Evolutionary conservation across 1,284 basidiomycete species (phyloP).

Genomic region (Rhodotorula sp.): DNA sequence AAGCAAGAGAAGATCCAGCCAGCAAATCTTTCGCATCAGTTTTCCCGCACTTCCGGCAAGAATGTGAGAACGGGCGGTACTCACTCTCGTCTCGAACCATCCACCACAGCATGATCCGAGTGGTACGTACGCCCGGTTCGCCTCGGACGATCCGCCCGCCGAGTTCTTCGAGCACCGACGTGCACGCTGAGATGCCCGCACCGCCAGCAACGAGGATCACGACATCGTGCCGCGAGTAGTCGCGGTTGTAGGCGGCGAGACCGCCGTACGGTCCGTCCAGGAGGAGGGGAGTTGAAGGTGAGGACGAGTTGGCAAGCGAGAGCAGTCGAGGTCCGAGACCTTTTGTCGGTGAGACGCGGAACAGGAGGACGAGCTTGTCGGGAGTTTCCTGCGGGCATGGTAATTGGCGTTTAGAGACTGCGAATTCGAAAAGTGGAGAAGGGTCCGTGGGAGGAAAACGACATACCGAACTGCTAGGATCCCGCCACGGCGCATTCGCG

Average conservation of each 20-base stretch:
- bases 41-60: conserved; percentile 40
- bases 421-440: neutral
- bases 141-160: conserved; percentile 17
- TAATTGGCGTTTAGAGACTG: neutral
- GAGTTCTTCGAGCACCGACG: conserved; percentile 36
- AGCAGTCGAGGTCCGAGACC: conserved; percentile 32
- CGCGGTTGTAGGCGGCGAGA: conserved; percentile 38
- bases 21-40: neutral
- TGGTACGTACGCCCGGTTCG: conserved; percentile 36
- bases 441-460: neutral
- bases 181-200: conserved; percentile 46
- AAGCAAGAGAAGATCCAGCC: neutral
- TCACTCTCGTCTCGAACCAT: conserved; percentile 32
- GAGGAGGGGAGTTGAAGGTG: conserved; percentile 43
- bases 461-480: conserved; percentile 30
- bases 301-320: conserved; percentile 16
- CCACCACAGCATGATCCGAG: conserved; percentile 35
- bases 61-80: neutral
- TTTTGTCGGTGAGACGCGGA: conserved; percentile 18
- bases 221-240: conserved; percentile 47
- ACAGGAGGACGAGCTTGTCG: conserved; percentile 20
- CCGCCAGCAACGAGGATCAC: conserved; percentile 52
- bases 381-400: conserved; percentile 6
- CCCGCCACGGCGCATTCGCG: conserved; percentile 45
- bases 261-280: conserved; percentile 54